Base-by-base conservation (phyloP, 176 grass and related monocot species). In the Carex kokanica region DNA sequence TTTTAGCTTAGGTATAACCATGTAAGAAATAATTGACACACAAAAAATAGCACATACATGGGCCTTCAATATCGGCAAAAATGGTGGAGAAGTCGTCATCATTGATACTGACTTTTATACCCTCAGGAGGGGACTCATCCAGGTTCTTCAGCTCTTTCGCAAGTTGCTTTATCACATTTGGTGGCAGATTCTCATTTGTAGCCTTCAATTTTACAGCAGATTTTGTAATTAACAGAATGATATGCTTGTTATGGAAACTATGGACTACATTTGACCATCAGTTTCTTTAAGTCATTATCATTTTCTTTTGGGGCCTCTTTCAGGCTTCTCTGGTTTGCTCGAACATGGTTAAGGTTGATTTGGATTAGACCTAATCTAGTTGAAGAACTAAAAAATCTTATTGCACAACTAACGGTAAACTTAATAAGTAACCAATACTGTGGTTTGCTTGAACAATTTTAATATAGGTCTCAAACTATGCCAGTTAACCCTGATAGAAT, bases 91-190 rank as follows among this genome's bases (percentile, higher is more conserved):
- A 99, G 73, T 99, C 93, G 41, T 99, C 93, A 81, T 95, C 93
- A 78, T 99, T 99, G 45, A 95, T 91, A 85, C 82, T 88, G 77
- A 95, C 91, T 90, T 93, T 93, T 82, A 99, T 99, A 47, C 96
- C 96, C 93, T 95, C 91, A 27, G 91, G 96, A 87, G 96, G 96
- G 52, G 91, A 88, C 67, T 95, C 89, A 23, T 92, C 93, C 36
- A 99, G 88, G 93, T 89, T 99, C 86, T 99, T 99, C 84, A 99
- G 56, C 84, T 99, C 96, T 80, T 93, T 99, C n/a, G 96, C 96
- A 67, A 99, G 86, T 83, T 95, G 93, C 49, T 86, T 92, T 81
- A 99, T 92, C 81, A 99, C 93, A 85, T 95, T 99, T 77, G 93
- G 93, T 58, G 91, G 91, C 63, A 99, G 89, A 80, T 95, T 99